Evolutionary conservation across 495 filamentous ascomycete species (phyloP).

Genomic region (Hypoxylon crocopeplum): DNA sequence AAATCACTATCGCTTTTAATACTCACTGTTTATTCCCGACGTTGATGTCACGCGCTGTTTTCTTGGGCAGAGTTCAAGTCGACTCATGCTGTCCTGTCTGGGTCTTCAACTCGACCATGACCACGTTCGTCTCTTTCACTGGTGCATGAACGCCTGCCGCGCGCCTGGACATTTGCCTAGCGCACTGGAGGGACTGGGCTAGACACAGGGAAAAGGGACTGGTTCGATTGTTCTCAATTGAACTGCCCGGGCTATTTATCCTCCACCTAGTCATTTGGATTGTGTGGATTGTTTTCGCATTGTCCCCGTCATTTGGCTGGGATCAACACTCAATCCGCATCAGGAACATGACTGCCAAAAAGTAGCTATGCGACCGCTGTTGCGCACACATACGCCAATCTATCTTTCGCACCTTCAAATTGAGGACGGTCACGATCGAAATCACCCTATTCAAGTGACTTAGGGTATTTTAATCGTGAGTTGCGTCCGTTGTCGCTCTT

Average conservation of each 20-base stretch:
- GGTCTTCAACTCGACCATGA: slow-evolving; percentile 16
- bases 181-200: neutral
- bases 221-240: slow-evolving; percentile 11
- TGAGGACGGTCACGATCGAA: too few species aligned
- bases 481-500: neutral
- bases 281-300: neutral
- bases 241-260: slow-evolving; percentile 8
- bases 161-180: slow-evolving; percentile 24
- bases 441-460: too few species aligned
- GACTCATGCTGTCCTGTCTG: neutral
- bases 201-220: neutral
- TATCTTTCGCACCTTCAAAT: too few species aligned
- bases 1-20: too few species aligned
- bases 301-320: neutral
- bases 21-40: neutral
- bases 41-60: neutral
- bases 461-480: neutral
- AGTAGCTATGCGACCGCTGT: too few species aligned
- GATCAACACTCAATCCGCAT: neutral
- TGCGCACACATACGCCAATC: too few species aligned
- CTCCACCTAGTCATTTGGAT: neutral
- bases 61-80: slow-evolving; percentile 4
- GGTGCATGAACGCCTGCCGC: slow-evolving; percentile 29
- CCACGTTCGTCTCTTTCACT: slow-evolving; percentile 37
- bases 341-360: too few species aligned